These are phyloP conservation scores for Telopea speciosissima DNA, from an alignment of 177 flowering plant species.

Conservation along the genomic window DNA sequence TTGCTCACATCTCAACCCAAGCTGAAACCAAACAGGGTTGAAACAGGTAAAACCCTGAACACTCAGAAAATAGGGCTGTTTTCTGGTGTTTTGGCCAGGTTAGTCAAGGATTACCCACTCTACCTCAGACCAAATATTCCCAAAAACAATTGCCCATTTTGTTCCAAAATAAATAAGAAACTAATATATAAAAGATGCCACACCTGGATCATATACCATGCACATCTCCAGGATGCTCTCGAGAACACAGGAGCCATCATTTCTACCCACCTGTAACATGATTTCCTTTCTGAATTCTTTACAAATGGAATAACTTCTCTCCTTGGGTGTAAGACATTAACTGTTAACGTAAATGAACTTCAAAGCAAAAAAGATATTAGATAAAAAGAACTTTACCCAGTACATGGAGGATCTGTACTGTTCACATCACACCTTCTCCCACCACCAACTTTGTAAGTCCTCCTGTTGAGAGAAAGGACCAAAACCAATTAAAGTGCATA, in stretches of 20 bases:
- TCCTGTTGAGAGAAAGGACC: constrained; percentile 35
- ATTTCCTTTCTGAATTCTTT: neutral
- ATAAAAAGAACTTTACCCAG: constrained; percentile 45
- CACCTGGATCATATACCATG: constrained; percentile 97
- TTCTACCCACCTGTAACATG: constrained; percentile 80
- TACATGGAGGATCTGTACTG: constrained; percentile 89
- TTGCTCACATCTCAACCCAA: neutral
- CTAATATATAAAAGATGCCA: neutral
- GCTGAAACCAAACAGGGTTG: neutral
- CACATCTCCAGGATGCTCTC: constrained; percentile 81
- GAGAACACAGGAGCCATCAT: constrained; percentile 99
- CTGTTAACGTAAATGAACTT: neutral
- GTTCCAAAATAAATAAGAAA: neutral
- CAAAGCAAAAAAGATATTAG: neutral
- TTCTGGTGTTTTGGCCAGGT: neutral
- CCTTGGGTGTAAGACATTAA: neutral
- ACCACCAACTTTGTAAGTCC: constrained; percentile 59
- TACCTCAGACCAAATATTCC: neutral
- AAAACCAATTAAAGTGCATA: constrained; percentile 1
- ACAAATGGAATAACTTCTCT: neutral
- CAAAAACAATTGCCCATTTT: neutral
- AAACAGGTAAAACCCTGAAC: neutral
- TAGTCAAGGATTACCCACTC: neutral
- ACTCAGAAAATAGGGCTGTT: neutral
- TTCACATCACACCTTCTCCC: constrained; percentile 53